Evolutionary conservation across 1,139 yeast species (phyloP).

Genomic region (Candida neerlandica): DNA sequence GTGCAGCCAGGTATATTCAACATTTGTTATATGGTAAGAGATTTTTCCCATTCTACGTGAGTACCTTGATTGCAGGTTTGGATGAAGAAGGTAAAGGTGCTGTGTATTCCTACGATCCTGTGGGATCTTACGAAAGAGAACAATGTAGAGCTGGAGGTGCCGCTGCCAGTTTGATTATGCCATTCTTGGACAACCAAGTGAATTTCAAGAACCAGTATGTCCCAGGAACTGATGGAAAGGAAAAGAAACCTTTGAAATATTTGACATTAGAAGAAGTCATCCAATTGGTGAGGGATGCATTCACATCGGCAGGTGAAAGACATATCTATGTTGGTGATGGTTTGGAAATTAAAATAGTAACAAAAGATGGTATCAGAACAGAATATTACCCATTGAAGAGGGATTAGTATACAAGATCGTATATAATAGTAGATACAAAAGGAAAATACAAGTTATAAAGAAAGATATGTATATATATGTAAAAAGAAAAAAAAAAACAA

Average conservation of each 20-base stretch:
- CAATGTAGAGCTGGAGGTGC: conserved; percentile 98
- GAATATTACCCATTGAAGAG: conserved; percentile 86
- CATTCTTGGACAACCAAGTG: conserved; percentile 96
- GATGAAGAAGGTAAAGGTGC: conserved; percentile 96
- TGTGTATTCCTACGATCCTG: conserved; percentile 95
- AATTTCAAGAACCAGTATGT: conserved; percentile 89
- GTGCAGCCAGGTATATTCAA: conserved; percentile 92
- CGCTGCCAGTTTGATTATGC: conserved; percentile 94
- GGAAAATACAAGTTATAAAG: not conserved
- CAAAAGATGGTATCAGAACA: conserved; percentile 87
- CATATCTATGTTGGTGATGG: conserved; percentile 98
- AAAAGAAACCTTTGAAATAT: conserved; percentile 61
- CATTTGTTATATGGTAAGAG: conserved; percentile 90
- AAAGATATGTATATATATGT: not conserved
- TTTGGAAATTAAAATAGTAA: conserved; percentile 83
- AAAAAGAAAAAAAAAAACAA: not conserved
- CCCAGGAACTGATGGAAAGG: conserved; percentile 72
- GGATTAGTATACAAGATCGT: conserved; percentile 49
- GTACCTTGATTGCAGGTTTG: conserved; percentile 91
- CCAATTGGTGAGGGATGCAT: conserved; percentile 87
- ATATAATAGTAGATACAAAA: not conserved
- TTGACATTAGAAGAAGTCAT: conserved; percentile 82
- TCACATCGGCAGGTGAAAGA: conserved; percentile 95
- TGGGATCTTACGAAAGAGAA: conserved; percentile 96
- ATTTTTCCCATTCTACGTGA: conserved; percentile 95